Evolutionary conservation across 23 red algal genomes (phyloP), one percentile per base, ranked within the genome.

Genomic region (Porphyridium purpureum): DNA sequence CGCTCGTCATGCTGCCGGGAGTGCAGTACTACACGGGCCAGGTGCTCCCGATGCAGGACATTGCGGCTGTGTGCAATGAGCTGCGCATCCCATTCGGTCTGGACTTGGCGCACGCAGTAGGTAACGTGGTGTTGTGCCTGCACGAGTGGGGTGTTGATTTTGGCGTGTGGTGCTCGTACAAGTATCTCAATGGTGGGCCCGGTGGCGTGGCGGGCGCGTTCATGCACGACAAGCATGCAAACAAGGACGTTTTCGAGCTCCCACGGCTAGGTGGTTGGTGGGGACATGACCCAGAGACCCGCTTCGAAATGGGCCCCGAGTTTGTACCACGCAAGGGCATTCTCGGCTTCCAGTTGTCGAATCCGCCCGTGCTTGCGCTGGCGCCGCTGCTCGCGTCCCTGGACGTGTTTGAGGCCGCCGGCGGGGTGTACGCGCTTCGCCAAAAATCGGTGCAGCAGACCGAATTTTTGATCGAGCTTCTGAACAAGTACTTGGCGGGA

Each of bases 71-170:
- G 5, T 55, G 38, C 1, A 48, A 29, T 1, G 50, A 50, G 40
- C 38, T 27, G 20, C 48, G 53, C 15, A 60, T 94, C 9, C 67
- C 50, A 15, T 30, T 84, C 31, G 88, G 88, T 4, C 64, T 94
- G 26, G 88, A 94, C 57, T 47, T 94, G 34, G 88, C 88, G 33
- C 88, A 94, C 59, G 88, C 76, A n/a, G 88, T 94, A 7, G 88
- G 88, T 22, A 94, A 94, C 35, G 53, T 94, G 21, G 35, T 50
- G 40, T 57, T 94, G 0, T n/a, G 24, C 27, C 33, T 94, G 64
- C 88, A 94, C 51, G 71, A 80, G 20, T 94, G 88, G 88, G 69
- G 62, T 23, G 69, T 69, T 0, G 78, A 94, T 54, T 94, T 80
- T 57, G 88, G 63, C 8, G 77, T 80, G 24, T 94, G 88, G 88